These are phyloP conservation scores for Pleurotus cornucopiae DNA, from an alignment of 768 basidiomycete species.

Conservation along the genomic window DNA sequence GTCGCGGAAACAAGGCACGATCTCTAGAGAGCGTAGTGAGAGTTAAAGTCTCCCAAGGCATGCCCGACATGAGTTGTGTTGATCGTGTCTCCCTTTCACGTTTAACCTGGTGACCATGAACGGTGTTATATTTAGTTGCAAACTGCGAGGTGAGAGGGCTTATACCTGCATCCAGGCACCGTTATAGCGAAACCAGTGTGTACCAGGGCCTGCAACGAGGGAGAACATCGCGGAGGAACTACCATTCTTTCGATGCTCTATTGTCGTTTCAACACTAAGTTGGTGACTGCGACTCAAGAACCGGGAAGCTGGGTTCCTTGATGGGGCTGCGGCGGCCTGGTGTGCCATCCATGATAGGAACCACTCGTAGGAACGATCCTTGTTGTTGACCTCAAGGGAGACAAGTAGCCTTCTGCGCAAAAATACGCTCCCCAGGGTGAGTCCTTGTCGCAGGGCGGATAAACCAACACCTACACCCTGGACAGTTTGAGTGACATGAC, in stretches of 20 bases:
- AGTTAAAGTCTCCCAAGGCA: conserved; percentile 96
- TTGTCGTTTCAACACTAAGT: conserved; percentile 89
- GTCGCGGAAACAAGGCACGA: conserved; percentile 68
- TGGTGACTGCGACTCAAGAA: conserved; percentile 79
- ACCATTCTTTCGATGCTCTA: conserved; percentile 88
- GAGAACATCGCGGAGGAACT: conserved; percentile 86
- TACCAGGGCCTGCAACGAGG: conserved; percentile 94
- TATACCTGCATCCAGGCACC: conserved; percentile 94
- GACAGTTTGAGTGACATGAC: conserved; percentile 8
- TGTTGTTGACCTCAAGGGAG: conserved; percentile 93
- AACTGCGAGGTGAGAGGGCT: conserved; percentile 9
- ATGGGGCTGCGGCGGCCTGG: conserved; percentile 38
- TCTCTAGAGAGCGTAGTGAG: conserved; percentile 90
- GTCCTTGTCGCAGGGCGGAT: conserved; percentile 66
- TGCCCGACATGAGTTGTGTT: conserved; percentile 86
- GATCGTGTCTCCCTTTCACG: conserved; percentile 92
- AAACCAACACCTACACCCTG: conserved; percentile 91
- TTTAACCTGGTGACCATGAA: conserved; percentile 60
- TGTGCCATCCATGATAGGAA: conserved; percentile 95
- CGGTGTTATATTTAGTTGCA: not conserved
- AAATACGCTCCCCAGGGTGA: conserved; percentile 64
- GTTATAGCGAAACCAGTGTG: conserved; percentile 85
- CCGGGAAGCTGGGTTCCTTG: not conserved
- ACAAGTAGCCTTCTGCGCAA: conserved; percentile 90
- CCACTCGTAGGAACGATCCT: conserved; percentile 94